Percentiles rank a stretch among this genome's conserved stretches.
Evolutionary conservation across 352 stramenopile species (phyloP).

Genomic region (Pythium apleroticum): DNA sequence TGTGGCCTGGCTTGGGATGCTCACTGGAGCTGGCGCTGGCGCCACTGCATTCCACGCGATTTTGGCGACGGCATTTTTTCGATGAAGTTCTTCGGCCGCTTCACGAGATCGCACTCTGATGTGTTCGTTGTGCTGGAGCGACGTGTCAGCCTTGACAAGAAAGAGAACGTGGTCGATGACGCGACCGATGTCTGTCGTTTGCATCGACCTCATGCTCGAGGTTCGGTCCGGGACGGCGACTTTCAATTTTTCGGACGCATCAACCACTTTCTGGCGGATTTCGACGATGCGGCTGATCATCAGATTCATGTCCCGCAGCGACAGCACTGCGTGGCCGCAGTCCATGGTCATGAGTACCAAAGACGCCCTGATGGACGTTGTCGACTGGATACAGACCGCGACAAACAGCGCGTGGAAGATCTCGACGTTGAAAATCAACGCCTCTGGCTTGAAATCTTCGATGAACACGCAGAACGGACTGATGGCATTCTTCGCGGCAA

Average conservation of each 20-base stretch:
- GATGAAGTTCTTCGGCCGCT: background rate
- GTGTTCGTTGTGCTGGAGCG: conserved; percentile 3
- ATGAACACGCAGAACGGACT: conserved; percentile 18
- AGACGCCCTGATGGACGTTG: background rate
- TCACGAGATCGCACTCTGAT: conserved; percentile 2
- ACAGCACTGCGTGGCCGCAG: conserved; percentile 2
- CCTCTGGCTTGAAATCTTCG: conserved; percentile 35
- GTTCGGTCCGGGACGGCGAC: too few relatives aligned
- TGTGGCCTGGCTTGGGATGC: background rate
- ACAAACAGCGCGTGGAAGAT: conserved; percentile 24
- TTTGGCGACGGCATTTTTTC: background rate
- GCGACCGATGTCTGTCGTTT: background rate
- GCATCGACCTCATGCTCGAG: background rate
- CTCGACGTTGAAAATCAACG: conserved; percentile 20
- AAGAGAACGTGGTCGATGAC: conserved; percentile 9
- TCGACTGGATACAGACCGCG: conserved; percentile 19
- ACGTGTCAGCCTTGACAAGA: background rate
- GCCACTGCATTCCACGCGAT: background rate
- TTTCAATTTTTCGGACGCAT: background rate
- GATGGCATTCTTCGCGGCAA: conserved; percentile 39
- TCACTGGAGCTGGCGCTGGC: background rate
- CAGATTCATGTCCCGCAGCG: conserved; percentile 2
- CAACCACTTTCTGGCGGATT: background rate
- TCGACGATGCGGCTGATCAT: background rate
- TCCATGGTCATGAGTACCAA: conserved; percentile 12